A percentile compares a stretch with the other conserved stretches of the same genome.
Conservation (phyloP, 192 early-diverging fungal species). For the Cladochytrium replicatum region DNA sequence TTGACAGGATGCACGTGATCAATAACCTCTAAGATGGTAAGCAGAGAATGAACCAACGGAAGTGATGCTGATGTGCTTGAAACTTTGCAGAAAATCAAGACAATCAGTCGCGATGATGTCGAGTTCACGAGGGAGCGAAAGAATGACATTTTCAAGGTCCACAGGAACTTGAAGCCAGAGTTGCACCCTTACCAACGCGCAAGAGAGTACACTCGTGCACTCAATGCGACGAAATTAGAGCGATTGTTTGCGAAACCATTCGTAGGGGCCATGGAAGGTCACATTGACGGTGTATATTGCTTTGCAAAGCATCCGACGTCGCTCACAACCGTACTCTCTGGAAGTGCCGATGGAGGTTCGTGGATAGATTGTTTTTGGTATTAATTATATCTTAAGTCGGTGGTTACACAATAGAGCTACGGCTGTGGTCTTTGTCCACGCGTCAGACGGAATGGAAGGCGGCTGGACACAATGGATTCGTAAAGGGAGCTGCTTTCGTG, state of each 20-base stretch:
- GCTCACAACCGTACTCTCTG: conserved; percentile 73
- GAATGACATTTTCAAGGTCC: conserved; percentile 76
- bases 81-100: conserved; percentile 97
- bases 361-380: neutral
- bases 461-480: conserved; percentile 68
- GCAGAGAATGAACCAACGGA: too few species aligned
- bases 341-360: conserved; percentile 84
- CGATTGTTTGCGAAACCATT: conserved; percentile 97
- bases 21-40: too few species aligned
- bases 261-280: conserved; percentile 76
- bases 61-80: too few species aligned
- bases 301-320: conserved; percentile 89
- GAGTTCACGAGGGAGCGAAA: conserved; percentile 72
- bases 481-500: conserved; percentile 71
- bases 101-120: conserved; percentile 70
- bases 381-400: neutral
- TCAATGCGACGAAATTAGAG: conserved; percentile 89
- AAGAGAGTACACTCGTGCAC: conserved; percentile 88
- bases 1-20: too few species aligned
- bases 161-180: conserved; percentile 79
- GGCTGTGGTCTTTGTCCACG: conserved; percentile 77
- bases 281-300: conserved; percentile 91
- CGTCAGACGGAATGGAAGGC: conserved; percentile 70
- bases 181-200: conserved; percentile 92
- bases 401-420: conserved; percentile 55